phyloP scores from a whole-genome alignment of 495 filamentous ascomycete genomes.

The Talaromyces ruber region DNA sequence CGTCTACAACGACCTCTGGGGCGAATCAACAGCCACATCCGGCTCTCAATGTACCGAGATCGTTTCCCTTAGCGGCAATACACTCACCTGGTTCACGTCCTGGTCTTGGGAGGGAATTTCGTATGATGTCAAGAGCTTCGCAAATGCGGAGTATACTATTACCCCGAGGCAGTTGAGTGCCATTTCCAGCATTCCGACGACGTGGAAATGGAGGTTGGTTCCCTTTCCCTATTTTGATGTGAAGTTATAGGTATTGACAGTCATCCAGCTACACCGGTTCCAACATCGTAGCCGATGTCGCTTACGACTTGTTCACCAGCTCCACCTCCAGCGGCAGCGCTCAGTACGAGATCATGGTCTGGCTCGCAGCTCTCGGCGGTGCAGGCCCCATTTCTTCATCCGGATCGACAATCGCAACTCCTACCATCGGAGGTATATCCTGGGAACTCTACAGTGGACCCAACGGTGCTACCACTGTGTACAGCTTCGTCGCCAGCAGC shows the following conservation, averaged over 20 bases:
- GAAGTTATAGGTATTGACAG: neutral
- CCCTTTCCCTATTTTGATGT: neutral
- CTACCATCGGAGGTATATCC: conserved; percentile 37
- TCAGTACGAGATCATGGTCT: conserved; percentile 66
- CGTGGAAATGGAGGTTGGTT: conserved; percentile 45
- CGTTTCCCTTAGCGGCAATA: conserved; percentile 34
- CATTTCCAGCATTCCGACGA: conserved; percentile 41
- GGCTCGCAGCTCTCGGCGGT: conserved; percentile 53
- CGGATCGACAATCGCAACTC: conserved; percentile 43
- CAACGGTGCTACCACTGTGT: conserved; percentile 49
- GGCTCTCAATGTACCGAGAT: conserved; percentile 52
- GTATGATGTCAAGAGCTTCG: conserved; percentile 50
- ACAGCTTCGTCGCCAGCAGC: conserved; percentile 49
- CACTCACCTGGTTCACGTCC: conserved; percentile 45
- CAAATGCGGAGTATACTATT: conserved; percentile 42
- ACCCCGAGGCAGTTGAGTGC: conserved; percentile 36
- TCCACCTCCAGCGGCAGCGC: conserved; percentile 31
- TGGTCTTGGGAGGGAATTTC: conserved; percentile 49
- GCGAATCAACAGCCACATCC: conserved; percentile 25
- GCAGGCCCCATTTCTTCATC: conserved; percentile 55
- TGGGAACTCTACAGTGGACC: conserved; percentile 50
- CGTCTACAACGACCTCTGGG: conserved; percentile 50
- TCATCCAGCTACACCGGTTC: conserved; percentile 43
- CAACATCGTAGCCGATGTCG: conserved; percentile 49
- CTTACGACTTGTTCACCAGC: conserved; percentile 57